A percentile compares a stretch with the other conserved stretches of the same genome.
These are phyloP conservation scores for Actinidia chinensis DNA, from an alignment of 179 eudicot genomes.

Conservation along the genomic window DNA sequence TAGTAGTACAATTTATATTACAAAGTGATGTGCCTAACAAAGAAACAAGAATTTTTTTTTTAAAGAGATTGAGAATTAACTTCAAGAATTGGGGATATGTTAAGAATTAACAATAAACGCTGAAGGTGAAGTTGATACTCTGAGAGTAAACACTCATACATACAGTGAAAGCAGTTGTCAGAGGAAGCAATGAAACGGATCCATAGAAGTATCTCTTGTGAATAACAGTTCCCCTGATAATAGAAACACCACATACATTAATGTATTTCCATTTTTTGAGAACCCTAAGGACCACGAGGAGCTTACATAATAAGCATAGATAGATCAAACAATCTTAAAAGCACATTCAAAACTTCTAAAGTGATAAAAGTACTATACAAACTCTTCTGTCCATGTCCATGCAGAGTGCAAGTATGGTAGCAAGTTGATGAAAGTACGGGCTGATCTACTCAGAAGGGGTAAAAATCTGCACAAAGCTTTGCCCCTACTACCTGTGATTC, in stretches of 20 bases:
- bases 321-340: background rate
- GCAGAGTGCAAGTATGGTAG: background rate
- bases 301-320: background rate
- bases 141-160: constrained; percentile 11
- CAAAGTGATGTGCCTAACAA: background rate
- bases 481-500: too few relatives aligned
- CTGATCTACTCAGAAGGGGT: too few relatives aligned
- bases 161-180: constrained; percentile 69
- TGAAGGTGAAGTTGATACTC: background rate
- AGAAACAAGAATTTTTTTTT: background rate
- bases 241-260: constrained; percentile 17
- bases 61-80: background rate
- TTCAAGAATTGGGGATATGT: background rate
- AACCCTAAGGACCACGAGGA: too few relatives aligned
- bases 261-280: background rate
- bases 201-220: constrained; percentile 92
- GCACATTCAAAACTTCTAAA: background rate
- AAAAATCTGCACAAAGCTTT: too few relatives aligned
- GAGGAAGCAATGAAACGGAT: constrained; percentile 78
- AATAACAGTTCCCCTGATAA: constrained; percentile 68
- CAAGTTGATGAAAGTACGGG: constrained; percentile 4
- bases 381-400: too few relatives aligned
- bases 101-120: background rate
- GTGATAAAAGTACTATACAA: background rate
- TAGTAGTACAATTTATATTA: background rate